phyloP scores from a whole-genome alignment of 2,329 filamentous ascomycete species.

The Scedosporium boydii region DNA sequence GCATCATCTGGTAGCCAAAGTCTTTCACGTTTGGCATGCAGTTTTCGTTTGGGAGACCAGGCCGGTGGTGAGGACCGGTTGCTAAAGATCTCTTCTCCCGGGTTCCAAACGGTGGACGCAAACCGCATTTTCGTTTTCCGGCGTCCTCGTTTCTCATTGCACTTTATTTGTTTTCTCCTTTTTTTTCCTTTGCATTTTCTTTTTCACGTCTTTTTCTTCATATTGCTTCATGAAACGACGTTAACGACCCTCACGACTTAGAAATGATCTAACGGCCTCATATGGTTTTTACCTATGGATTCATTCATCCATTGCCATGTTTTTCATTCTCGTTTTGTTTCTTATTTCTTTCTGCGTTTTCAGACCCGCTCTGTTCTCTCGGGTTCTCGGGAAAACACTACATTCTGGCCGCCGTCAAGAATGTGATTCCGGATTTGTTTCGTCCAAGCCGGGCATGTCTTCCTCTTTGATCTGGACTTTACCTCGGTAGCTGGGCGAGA shows the following conservation, averaged over 20 bases:
- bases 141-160: not conserved
- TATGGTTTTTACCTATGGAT: not conserved
- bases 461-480: not conserved
- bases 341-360: not conserved
- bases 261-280: conserved; percentile 6
- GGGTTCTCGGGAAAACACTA: not conserved
- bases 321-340: not conserved
- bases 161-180: not conserved
- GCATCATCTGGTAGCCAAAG: not conserved
- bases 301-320: conserved; percentile 2
- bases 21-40: not conserved
- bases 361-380: not conserved
- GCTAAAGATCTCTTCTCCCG: not conserved
- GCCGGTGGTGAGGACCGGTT: not conserved
- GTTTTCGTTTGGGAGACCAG: not conserved
- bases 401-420: not conserved
- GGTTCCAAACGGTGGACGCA: not conserved
- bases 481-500: not conserved
- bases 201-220: not conserved
- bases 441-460: not conserved
- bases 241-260: conserved; percentile 6
- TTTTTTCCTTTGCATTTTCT: not conserved
- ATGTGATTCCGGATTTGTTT: not conserved
- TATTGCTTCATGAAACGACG: conserved; percentile 1
- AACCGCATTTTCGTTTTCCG: not conserved